Evolutionary conservation across 140 eudicot species (phyloP), one percentile per base, ranked within the genome.

Genomic region (Senecio squalidus): DNA sequence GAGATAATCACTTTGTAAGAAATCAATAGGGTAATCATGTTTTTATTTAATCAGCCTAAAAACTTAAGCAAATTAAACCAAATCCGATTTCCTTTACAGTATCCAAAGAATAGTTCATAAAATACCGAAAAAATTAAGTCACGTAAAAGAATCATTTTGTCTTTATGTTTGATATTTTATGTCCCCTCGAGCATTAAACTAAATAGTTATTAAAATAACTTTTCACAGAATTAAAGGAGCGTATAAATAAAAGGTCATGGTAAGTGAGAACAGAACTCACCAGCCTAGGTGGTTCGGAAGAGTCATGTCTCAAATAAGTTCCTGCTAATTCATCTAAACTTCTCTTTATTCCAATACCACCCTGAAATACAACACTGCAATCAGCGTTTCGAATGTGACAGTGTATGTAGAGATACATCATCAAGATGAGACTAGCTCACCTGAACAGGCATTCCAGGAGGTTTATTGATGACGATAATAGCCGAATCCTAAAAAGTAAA

Each of bases 391-490:
- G 22, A 58, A 57, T 21, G 26, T 5, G 25, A 41, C 10, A 15
- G 30, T 17, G 30, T 23, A 20, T 5, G 27, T 14, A 1, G 27
- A 60, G 6, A 9, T 43, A 9, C 29, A 10, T 9, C 27, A 24
- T 21, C 33, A 44, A 41, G 16, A 49, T 36, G 64, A 47, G 26
- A 51, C 45, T 13, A 56, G 2, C 45, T 58, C 27, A 92, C 99
- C 82, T 92, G 99, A 70, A 92, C 99, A 24, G 99, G 99, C 89
- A 92, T 76, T 68, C 96, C 96, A 18, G 88, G 89, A 55, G 99
- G 99, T 75, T 92, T 92, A 77, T 92, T 92, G 74, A 92, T 50
- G 57, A 81, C 99, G 39, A 92, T 82, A 39, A 92, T 75, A 7
- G 95, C 93, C 21, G 89, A 65, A 82, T 92, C 99, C 99, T 92